These are phyloP conservation scores for Rhodomyrtus tomentosa DNA, from an alignment of 345 rosid species.

Conservation along the genomic window DNA sequence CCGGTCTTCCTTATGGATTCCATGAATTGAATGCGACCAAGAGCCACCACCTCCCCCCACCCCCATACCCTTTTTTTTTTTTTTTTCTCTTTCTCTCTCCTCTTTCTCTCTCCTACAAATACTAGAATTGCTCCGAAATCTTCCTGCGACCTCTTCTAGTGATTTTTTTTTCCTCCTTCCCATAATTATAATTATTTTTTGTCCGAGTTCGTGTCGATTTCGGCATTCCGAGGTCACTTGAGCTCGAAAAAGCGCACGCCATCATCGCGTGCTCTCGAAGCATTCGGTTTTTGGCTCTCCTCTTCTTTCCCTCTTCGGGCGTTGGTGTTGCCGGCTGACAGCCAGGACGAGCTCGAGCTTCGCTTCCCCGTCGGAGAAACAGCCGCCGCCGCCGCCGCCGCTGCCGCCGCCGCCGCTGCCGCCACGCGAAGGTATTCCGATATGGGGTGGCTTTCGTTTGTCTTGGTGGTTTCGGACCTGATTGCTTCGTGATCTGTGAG, in stretches of 20 bases:
- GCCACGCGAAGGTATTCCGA: background rate
- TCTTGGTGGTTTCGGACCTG: background rate
- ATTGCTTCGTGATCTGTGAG: background rate
- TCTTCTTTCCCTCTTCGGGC: background rate
- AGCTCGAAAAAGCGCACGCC: background rate
- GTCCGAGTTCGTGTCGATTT: background rate
- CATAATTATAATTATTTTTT: background rate
- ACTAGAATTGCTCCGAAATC: background rate
- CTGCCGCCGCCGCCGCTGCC: background rate
- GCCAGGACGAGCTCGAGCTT: background rate
- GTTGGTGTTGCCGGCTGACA: background rate
- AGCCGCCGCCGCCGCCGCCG: background rate
- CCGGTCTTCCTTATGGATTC: constrained; percentile 8
- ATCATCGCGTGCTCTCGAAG: background rate
- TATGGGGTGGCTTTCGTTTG: background rate
- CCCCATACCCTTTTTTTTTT: constrained; percentile 1
- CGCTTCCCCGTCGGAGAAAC: background rate
- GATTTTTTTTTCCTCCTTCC: background rate
- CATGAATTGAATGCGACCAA: constrained; percentile 28
- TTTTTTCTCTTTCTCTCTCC: background rate
- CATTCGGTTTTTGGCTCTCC: background rate
- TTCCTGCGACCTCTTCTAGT: background rate
- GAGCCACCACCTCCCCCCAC: background rate
- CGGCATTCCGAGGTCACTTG: background rate
- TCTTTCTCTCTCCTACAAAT: constrained; percentile 11